Percentiles rank a stretch among this genome's conserved stretches.
These are phyloP conservation scores for Cladophialophora psammophila DNA, from an alignment of 2,329 filamentous ascomycete species.

Conservation along the genomic window DNA sequence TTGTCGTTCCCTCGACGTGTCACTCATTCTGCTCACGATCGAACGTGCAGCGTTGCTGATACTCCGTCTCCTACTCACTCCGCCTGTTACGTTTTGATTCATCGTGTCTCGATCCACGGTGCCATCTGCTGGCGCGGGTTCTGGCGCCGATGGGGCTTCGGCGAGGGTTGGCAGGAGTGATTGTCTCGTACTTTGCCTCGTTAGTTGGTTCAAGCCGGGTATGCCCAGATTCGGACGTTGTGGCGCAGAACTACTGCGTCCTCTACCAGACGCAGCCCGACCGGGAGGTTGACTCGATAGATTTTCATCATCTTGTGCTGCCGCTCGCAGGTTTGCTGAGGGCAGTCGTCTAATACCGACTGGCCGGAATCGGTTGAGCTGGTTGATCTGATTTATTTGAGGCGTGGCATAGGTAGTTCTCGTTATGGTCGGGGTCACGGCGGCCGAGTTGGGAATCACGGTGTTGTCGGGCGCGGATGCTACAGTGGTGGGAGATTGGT, in stretches of 20 bases:
- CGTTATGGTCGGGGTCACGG: constrained; percentile 22
- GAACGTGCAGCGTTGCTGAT: constrained; percentile 39
- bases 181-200: constrained; percentile 35
- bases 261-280: constrained; percentile 25
- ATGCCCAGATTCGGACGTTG: constrained; percentile 24
- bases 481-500: constrained; percentile 22
- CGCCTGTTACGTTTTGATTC: constrained; percentile 29
- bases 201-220: constrained; percentile 23
- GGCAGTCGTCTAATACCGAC: constrained; percentile 39
- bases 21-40: constrained; percentile 36
- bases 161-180: constrained; percentile 33
- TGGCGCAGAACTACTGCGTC: constrained; percentile 37
- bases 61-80: constrained; percentile 29
- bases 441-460: constrained; percentile 9
- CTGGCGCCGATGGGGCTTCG: constrained; percentile 28
- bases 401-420: constrained; percentile 23
- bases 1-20: constrained; percentile 30
- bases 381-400: constrained; percentile 10
- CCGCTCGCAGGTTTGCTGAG: constrained; percentile 24
- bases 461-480: constrained; percentile 13
- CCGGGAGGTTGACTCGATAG: constrained; percentile 21
- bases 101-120: constrained; percentile 31
- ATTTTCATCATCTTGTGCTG: constrained; percentile 6
- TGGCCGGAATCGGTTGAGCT: constrained; percentile 29
- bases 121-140: not conserved